Evolutionary conservation across 2,329 filamentous ascomycete genomes (phyloP).

Genomic region (Rhynchosporium secalis): DNA sequence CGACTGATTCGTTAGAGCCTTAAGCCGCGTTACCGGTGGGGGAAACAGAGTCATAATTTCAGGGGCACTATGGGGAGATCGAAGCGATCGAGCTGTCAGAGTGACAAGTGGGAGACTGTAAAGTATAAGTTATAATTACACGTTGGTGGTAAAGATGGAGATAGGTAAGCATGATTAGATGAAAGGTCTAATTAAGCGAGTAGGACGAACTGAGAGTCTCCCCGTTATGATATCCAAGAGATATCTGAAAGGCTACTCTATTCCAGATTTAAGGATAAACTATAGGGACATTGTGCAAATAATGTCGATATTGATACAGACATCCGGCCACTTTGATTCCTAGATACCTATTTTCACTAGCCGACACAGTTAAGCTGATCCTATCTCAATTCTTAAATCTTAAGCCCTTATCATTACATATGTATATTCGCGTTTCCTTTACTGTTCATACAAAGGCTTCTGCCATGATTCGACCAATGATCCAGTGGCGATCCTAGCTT

Average conservation of each 20-base stretch:
- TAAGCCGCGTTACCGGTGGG: constrained; percentile 4
- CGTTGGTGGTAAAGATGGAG: too few relatives aligned
- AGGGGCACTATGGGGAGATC: background rate
- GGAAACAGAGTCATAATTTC: background rate
- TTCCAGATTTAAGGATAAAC: too few relatives aligned
- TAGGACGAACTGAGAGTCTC: too few relatives aligned
- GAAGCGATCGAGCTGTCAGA: background rate
- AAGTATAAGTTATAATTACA: too few relatives aligned
- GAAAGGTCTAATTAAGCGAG: too few relatives aligned
- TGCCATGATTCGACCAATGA: background rate
- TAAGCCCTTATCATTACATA: background rate
- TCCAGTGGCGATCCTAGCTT: background rate
- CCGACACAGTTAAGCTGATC: background rate
- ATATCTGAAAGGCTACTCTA: too few relatives aligned
- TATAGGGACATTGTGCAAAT: too few relatives aligned
- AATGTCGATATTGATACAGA: too few relatives aligned
- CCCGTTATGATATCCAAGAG: too few relatives aligned
- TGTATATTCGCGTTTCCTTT: background rate
- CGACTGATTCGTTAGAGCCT: background rate
- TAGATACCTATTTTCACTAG: too few relatives aligned
- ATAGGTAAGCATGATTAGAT: too few relatives aligned
- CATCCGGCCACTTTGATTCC: too few relatives aligned
- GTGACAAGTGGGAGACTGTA: background rate
- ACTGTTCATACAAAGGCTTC: background rate
- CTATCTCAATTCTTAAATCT: background rate